Conservation (phyloP, 1,284 basidiomycete genomes). For the Malassezia globosa region DNA sequence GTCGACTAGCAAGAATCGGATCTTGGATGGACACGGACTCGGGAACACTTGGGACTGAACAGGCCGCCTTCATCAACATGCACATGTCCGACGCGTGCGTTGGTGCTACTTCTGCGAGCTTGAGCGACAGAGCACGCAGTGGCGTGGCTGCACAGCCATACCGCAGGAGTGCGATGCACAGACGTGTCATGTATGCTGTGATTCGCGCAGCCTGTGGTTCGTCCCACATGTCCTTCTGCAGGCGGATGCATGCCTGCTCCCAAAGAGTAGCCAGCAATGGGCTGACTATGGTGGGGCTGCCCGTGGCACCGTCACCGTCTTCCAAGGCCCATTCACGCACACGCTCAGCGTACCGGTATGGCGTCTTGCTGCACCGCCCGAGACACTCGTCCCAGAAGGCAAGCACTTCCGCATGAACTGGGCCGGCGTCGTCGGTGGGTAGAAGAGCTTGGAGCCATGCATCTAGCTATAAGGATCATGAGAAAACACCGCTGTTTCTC, state of each 20-base stretch:
- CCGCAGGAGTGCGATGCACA: slow-evolving; percentile 50
- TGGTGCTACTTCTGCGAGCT: background rate
- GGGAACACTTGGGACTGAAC: background rate
- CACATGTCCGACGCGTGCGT: too few species aligned
- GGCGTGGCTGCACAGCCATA: slow-evolving; percentile 1
- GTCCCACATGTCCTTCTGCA: slow-evolving; percentile 51
- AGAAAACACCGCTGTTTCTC: slow-evolving; percentile 66
- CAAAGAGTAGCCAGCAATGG: slow-evolving; percentile 58
- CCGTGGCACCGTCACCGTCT: slow-evolving; percentile 18
- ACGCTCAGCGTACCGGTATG: slow-evolving; percentile 76
- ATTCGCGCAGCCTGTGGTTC: background rate
- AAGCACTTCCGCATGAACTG: slow-evolving; percentile 55
- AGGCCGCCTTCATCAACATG: background rate
- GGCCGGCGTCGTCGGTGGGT: slow-evolving; percentile 49
- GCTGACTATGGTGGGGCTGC: too few species aligned
- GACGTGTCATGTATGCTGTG: slow-evolving; percentile 9
- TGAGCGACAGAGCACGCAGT: background rate
- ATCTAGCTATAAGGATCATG: slow-evolving; percentile 63
- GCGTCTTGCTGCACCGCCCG: slow-evolving; percentile 69
- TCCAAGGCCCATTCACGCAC: slow-evolving; percentile 44
- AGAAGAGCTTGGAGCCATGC: slow-evolving; percentile 60
- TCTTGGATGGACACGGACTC: background rate
- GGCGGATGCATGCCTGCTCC: slow-evolving; percentile 12
- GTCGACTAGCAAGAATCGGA: background rate
- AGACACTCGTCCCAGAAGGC: slow-evolving; percentile 75